Evolutionary conservation across 805 yeast species (phyloP), one percentile per base, ranked within the genome.

Genomic region (Candida hungchunana): DNA sequence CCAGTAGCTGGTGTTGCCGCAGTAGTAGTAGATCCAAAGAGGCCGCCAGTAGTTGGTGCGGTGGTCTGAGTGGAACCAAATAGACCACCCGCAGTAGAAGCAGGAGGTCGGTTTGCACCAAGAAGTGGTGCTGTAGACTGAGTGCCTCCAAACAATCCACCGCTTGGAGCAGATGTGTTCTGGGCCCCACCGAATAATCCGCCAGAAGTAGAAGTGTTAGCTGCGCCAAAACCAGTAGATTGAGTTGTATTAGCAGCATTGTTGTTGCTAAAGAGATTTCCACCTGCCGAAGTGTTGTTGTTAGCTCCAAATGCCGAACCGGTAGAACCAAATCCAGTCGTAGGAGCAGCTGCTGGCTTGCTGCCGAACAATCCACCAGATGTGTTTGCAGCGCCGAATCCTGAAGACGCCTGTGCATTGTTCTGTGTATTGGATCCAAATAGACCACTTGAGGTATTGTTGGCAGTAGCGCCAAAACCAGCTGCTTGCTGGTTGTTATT

Each of bases 311-410:
- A 36, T 20, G 32, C 16, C 18, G 57, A 31, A 27, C 39, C 34
- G 10, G 37, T 27, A 16, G 43, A 46, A n/a, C 75, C 75, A 52
- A 71, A 72, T 11, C n/a, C n/a, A n/a, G 23, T 20, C 23, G 23
- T 20, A 20, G 23, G n/a, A n/a, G n/a, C n/a, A n/a, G n/a, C n/a
- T n/a, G n/a, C 23, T 8, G 23, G 23, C 11, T 38, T 40, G 15
- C 18, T 15, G 19, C 63, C 62, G 39, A 59, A 60, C 22, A 55
- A 24, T 22, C 64, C 62, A 36, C 66, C 69, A 7, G 62, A 53
- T 7, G 18, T 15, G 7, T n/a, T 31, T 20, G 23, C 8, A 17
- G 23, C 10, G 13, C 42, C 36, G 24, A 35, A 34, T 4, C 36
- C 37, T 11, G 39, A 8, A 16, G 34, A 5, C 9, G 14, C 12